Percentiles rank a stretch among this genome's conserved stretches.
phyloP scores from a whole-genome alignment of 768 basidiomycete genomes.

The Auricularia sp. region DNA sequence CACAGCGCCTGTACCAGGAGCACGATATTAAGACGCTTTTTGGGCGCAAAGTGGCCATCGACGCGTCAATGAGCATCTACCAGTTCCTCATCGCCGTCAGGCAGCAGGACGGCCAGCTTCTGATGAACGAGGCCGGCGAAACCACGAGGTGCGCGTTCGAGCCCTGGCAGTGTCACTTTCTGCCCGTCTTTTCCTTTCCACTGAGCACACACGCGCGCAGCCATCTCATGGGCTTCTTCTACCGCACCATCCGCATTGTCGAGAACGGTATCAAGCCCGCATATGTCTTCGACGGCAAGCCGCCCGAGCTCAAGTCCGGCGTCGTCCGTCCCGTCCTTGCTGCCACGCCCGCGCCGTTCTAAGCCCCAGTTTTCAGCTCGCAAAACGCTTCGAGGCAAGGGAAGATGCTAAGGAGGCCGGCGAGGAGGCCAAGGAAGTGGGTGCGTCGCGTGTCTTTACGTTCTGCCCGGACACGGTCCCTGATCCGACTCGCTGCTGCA shows the following conservation, averaged over 20 bases:
- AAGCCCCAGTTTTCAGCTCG: conserved; percentile 47
- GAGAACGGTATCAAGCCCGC: conserved; percentile 98
- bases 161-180: neutral
- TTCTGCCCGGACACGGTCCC: neutral
- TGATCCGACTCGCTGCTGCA: neutral
- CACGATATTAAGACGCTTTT: conserved; percentile 97
- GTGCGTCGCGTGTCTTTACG: conserved; percentile 21
- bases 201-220: conserved; percentile 23
- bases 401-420: conserved; percentile 92
- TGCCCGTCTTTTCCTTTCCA: neutral
- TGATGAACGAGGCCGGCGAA: conserved; percentile 96
- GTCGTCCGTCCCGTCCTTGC: conserved; percentile 56
- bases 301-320: conserved; percentile 92
- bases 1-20: conserved; percentile 32
- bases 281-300: conserved; percentile 98
- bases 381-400: conserved; percentile 85
- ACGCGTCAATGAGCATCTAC: conserved; percentile 96
- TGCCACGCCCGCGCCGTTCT: neutral
- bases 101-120: conserved; percentile 90
- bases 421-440: conserved; percentile 94
- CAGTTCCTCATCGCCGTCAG: conserved; percentile 97
- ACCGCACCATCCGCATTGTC: conserved; percentile 92
- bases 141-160: conserved; percentile 56
- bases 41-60: conserved; percentile 95
- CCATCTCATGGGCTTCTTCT: conserved; percentile 98